Percentiles rank a stretch among this genome's conserved stretches.
Evolutionary conservation across 306 rosid genomes (phyloP).

Genomic region (Prinsepia uniflora): DNA sequence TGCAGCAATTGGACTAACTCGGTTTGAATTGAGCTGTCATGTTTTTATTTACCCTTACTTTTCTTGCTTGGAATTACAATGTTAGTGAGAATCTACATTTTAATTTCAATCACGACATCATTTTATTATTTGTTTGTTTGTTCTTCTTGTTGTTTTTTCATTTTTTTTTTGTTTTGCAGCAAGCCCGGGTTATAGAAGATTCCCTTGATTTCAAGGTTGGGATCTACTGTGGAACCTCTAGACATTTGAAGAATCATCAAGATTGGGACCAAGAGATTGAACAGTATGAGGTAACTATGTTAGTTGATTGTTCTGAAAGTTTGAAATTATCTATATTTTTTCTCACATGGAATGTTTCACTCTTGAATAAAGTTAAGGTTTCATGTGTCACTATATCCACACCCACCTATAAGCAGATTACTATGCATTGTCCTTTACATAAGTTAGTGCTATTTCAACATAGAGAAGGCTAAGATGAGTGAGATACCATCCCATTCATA

Average conservation of each 20-base stretch:
- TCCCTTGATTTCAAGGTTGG: constrained; percentile 74
- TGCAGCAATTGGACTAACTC: neutral
- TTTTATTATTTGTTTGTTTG: neutral
- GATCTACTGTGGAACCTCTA: constrained; percentile 59
- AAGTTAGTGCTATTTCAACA: constrained; percentile 1
- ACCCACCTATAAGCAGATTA: neutral
- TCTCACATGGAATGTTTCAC: neutral
- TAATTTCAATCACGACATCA: neutral
- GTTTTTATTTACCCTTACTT: neutral
- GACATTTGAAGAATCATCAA: constrained; percentile 46
- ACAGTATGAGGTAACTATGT: constrained; percentile 63
- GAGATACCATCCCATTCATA: neutral
- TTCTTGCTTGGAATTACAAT: neutral
- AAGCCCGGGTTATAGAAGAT: constrained; percentile 74
- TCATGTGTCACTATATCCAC: neutral
- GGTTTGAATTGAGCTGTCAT: neutral
- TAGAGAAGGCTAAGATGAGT: constrained; percentile 1
- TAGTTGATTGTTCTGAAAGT: constrained; percentile 17
- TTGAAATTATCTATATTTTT: neutral
- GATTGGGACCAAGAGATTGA: constrained; percentile 71
- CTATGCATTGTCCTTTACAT: neutral
- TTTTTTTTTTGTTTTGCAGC: constrained; percentile 37
- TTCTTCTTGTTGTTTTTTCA: no score
- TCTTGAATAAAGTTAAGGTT: neutral
- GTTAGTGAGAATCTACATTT: neutral